Evolutionary conservation across 2,329 filamentous ascomycete genomes (phyloP).

Genomic region (Epicoccum nigrum): DNA sequence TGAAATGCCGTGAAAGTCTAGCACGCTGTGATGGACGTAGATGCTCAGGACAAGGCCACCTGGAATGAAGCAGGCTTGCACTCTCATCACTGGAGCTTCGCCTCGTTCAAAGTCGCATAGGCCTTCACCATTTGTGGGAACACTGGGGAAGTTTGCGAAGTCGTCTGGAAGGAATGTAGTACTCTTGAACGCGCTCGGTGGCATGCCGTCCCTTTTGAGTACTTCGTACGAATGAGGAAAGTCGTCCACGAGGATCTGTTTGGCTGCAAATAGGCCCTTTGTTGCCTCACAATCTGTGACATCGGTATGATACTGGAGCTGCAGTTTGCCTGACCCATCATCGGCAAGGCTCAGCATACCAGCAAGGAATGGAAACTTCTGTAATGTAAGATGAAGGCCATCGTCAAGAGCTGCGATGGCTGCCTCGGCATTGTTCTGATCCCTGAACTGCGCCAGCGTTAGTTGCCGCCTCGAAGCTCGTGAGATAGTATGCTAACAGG

Average conservation of each 20-base stretch:
- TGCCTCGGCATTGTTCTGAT: conserved; percentile 32
- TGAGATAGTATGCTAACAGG: conserved; percentile 25
- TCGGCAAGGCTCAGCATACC: conserved; percentile 37
- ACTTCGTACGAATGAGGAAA: conserved; percentile 37
- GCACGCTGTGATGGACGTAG: conserved; percentile 42
- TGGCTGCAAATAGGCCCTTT: conserved; percentile 27
- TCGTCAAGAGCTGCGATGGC: conserved; percentile 33
- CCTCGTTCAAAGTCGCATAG: conserved; percentile 32
- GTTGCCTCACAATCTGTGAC: conserved; percentile 24
- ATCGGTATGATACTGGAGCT: conserved; percentile 33
- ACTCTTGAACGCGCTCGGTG: conserved; percentile 38
- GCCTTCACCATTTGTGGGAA: conserved; percentile 38
- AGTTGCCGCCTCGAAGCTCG: background rate
- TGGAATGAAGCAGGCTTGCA: conserved; percentile 44
- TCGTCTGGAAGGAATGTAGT: conserved; percentile 39
- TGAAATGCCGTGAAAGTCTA: conserved; percentile 40
- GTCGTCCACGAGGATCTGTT: conserved; percentile 26
- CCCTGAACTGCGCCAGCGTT: conserved; percentile 29
- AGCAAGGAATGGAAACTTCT: conserved; percentile 39
- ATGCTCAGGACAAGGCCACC: conserved; percentile 45
- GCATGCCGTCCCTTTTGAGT: conserved; percentile 42
- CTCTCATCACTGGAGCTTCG: conserved; percentile 37
- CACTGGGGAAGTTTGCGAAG: conserved; percentile 33
- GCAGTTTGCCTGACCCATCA: conserved; percentile 31
- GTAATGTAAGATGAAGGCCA: conserved; percentile 34